Evolutionary conservation across 768 basidiomycete genomes (phyloP).

Genomic region (Termitomyces sp.): DNA sequence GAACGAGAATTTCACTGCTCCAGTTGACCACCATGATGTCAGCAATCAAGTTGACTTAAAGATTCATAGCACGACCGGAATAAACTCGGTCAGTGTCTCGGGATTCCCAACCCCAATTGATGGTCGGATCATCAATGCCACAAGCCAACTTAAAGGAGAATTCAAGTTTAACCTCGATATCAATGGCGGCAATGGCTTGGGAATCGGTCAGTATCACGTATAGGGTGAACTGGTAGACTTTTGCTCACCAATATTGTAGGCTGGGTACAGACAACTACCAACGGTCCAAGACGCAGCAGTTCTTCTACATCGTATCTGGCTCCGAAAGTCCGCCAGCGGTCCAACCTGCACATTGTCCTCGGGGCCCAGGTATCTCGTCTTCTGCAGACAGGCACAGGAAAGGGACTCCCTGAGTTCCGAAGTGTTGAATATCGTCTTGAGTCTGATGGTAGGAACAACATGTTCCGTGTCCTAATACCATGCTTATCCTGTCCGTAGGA

Average conservation of each 20-base stretch:
- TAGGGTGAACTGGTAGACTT: background rate
- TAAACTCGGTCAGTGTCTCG: constrained; percentile 16
- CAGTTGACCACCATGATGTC: constrained; percentile 14
- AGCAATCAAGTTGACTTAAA: constrained; percentile 21
- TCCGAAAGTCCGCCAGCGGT: constrained; percentile 12
- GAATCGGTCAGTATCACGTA: constrained; percentile 5
- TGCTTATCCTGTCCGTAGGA: constrained; percentile 5
- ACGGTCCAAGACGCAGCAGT: constrained; percentile 16
- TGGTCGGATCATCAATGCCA: constrained; percentile 19
- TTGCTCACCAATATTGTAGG: background rate
- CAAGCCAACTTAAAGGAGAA: constrained; percentile 14
- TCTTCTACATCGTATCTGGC: constrained; percentile 20
- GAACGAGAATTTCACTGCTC: constrained; percentile 17
- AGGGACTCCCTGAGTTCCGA: constrained; percentile 10
- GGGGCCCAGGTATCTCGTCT: constrained; percentile 22
- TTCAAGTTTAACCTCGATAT: constrained; percentile 16
- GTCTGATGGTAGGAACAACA: background rate
- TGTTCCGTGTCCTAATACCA: background rate
- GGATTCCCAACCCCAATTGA: constrained; percentile 18
- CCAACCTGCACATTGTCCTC: constrained; percentile 18
- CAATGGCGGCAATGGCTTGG: constrained; percentile 17
- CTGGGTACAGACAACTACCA: constrained; percentile 18
- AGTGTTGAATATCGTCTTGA: constrained; percentile 11
- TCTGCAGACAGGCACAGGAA: constrained; percentile 5
- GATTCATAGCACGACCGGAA: constrained; percentile 21